phyloP scores from a whole-genome alignment of 371 early-diverging fungal species.

The Dichotomocladium elegans region DNA sequence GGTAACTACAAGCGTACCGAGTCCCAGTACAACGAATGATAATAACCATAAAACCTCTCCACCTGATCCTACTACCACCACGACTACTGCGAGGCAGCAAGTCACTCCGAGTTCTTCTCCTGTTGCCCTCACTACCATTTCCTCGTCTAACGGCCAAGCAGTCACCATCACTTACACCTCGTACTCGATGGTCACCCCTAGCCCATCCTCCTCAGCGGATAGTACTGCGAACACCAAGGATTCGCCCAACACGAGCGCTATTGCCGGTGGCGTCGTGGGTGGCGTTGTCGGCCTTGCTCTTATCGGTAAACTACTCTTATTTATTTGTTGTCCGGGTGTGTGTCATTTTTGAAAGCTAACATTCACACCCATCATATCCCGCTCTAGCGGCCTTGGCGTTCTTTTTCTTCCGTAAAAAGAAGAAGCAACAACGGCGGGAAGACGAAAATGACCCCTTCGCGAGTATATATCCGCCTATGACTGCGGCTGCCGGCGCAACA shows the following conservation, averaged over 20 bases:
- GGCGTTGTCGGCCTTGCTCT: constrained; percentile 1
- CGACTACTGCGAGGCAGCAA: not conserved
- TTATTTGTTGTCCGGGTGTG: not conserved
- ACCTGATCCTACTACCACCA: not conserved
- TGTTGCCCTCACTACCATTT: not conserved
- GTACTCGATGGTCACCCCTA: not conserved
- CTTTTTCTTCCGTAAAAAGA: constrained; percentile 1
- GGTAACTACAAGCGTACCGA: not conserved
- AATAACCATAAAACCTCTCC: not conserved
- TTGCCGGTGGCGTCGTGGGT: constrained; percentile 14
- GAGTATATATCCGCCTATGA: not conserved
- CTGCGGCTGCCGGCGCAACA: not conserved
- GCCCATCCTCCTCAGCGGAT: not conserved
- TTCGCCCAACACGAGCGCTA: constrained; percentile 5
- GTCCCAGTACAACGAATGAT: not conserved
- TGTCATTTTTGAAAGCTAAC: not conserved
- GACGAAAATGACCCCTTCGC: not conserved
- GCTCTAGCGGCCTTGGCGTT: not conserved
- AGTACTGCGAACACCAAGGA: not conserved
- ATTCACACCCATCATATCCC: not conserved
- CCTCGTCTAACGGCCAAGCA: constrained; percentile 1
- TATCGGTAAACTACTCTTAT: constrained; percentile 1
- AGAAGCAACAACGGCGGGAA: not conserved
- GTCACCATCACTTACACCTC: constrained; percentile 8
- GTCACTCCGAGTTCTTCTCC: not conserved